Evolutionary conservation across 805 yeast species (phyloP), one percentile per base, ranked within the genome.

Genomic region (Starmerella powellii): DNA sequence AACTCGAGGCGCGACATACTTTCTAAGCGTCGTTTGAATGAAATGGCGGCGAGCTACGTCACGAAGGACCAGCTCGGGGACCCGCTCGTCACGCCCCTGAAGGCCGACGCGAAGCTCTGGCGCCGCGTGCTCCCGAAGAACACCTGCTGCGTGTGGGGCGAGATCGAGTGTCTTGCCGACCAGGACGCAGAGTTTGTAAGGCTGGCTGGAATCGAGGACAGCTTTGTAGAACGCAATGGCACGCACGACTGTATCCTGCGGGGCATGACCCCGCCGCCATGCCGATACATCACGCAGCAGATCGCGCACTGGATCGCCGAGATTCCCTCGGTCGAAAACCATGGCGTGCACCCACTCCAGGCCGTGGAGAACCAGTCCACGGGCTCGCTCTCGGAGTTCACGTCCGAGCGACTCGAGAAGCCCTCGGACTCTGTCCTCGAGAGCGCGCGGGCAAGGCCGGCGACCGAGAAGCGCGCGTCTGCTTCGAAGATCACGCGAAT

Each of bases 231-330:
- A 37, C 34, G 38, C 8, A 44, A 46, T 34, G 56, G 56, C 13
- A 41, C 51, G 12, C 56, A 53, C 35, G 56, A 53, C 41, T 48
- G 52, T 17, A 47, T 48, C 27, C 26, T 47, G 21, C 35, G 52
- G 10, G 52, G 52, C 15, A 17, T 46, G 27, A 15, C 32, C 6
- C 50, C 51, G 16, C 20, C 40, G 30, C 50, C 50, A 13, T 42
- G 39, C n/a, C 15, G 19, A 11, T 48, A 15, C 40, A 31, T 48
- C 26, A 37, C 45, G 13, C 15, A 29, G 18, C 26, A 28, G 26
- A 30, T 47, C 3, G 20, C 41, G 18, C 6, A 15, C 11, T 47
- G 51, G 51, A 20, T 29, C 26, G 26, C 10, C 26, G 26, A 23
- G 26, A 6, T 23, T 28, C 26, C 21, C 15, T 23, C 32, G 23